These are phyloP conservation scores for Lathyrus oleraceus DNA, from an alignment of 306 rosid genomes.

Conservation along the genomic window DNA sequence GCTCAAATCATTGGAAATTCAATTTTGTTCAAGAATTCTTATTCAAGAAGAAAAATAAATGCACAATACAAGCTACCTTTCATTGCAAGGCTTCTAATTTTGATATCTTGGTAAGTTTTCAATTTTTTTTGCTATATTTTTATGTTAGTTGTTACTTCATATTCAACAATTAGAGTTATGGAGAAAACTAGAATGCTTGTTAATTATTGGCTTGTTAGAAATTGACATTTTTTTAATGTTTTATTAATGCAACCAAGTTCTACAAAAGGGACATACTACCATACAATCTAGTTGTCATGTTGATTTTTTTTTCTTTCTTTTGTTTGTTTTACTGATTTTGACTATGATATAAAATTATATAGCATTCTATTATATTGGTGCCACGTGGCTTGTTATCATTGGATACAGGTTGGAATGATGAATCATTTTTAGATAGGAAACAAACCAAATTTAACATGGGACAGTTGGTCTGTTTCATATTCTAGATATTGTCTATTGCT, in stretches of 20 bases:
- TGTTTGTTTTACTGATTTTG: not conserved
- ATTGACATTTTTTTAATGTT: conserved; percentile 16
- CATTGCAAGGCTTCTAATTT: conserved; percentile 51
- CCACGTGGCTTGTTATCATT: conserved; percentile 33
- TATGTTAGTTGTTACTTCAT: conserved; percentile 31
- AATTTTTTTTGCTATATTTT: conserved; percentile 20
- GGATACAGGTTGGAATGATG: conserved; percentile 40
- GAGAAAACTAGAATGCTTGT: conserved; percentile 7
- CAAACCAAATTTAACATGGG: conserved; percentile 6
- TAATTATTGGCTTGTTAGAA: conserved; percentile 25
- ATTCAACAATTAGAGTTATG: conserved; percentile 8
- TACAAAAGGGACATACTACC: conserved; percentile 36
- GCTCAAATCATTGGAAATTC: conserved; percentile 67
- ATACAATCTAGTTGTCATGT: conserved; percentile 38
- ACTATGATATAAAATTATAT: conserved; percentile 8
- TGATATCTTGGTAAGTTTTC: conserved; percentile 77
- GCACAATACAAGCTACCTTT: conserved; percentile 43
- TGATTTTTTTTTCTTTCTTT: conserved; percentile 6
- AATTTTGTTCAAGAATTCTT: conserved; percentile 42
- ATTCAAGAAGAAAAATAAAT: conserved; percentile 46
- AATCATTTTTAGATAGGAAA: conserved; percentile 28
- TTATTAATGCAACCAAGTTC: conserved; percentile 17
- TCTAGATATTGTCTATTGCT: not conserved
- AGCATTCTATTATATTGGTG: not conserved
- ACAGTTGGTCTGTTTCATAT: conserved; percentile 31